Base-by-base conservation (phyloP, 108 stramenopile genomes). In the Skeletonema marinoi region DNA sequence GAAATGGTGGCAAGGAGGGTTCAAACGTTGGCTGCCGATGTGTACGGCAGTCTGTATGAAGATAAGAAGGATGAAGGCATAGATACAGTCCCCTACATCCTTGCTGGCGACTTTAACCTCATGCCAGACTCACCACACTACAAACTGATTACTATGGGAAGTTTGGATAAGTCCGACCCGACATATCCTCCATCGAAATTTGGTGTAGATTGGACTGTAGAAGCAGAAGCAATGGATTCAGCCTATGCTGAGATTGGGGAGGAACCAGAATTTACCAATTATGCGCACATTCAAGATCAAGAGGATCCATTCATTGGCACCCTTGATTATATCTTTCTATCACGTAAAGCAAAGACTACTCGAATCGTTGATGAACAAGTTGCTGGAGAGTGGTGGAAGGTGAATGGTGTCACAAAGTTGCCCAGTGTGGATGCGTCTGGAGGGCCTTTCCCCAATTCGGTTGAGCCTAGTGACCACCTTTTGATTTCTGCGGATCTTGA, bases 261-360 rank as follows among this genome's bases (percentile, higher is more conserved):
- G 50, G 96, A 98, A 59, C 96, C 96, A 13, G 90, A 94, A 63
- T 97, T 94, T 85, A 98, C 96, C 33, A 98, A 98, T 68, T 90
- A 89, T 70, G 93, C 96, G 13, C 89, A 89, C 54, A 56, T 68
- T 17, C 71, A 66, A 61, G 86, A 87, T 56, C 64, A 93, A 3
- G 62, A 83, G 16, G 89, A 89, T 32, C 83, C 88, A 11, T 98
- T 97, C 50, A 92, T 97, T 65, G 96, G 93, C 61, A 95, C 95
- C 1, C 73, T 98, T 17, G 97, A 98, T 82, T 98, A 98, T 75
- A 93, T 98, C 46, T 97, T 98, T 63, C 64, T 92, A 21, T 91
- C 90, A n/a, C 61, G 78, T 32, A 78, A 82, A 61, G 84, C 78
- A n/a, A 36, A 76, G 35, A 50, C 35, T 6, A 44, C n/a, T 41